Conservation (phyloP, 2,329 filamentous ascomycete genomes). For the Pezicula radicicola region DNA sequence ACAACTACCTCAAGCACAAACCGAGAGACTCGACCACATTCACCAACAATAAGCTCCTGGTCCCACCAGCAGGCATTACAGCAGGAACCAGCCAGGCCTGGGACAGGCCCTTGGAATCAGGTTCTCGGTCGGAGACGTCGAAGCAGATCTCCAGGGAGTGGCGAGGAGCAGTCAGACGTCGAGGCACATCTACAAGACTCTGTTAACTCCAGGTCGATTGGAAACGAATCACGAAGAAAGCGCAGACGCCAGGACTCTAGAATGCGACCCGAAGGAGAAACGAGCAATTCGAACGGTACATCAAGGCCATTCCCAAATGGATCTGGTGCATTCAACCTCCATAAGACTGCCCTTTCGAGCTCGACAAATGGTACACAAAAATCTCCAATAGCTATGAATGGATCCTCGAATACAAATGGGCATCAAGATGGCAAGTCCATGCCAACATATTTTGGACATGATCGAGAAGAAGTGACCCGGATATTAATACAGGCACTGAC, state of each 20-base stretch:
- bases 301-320: constrained; percentile 56
- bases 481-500: constrained; percentile 87
- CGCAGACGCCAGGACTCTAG: constrained; percentile 53
- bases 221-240: constrained; percentile 44
- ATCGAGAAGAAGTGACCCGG: constrained; percentile 88
- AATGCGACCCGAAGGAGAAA: constrained; percentile 62
- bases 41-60: constrained; percentile 3
- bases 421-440: constrained; percentile 16
- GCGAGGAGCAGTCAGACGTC: constrained; percentile 33
- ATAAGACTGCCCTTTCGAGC: constrained; percentile 36
- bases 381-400: constrained; percentile 47
- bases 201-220: constrained; percentile 10
- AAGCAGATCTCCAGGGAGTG: constrained; percentile 31
- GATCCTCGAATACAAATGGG: constrained; percentile 39
- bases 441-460: constrained; percentile 72
- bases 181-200: constrained; percentile 22
- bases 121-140: constrained; percentile 56
- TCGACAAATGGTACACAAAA: constrained; percentile 47
- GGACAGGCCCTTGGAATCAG: constrained; percentile 29
- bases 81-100: constrained; percentile 33
- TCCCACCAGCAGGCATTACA: constrained; percentile 16
- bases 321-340: constrained; percentile 38
- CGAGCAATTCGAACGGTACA: constrained; percentile 50
- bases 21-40: constrained; percentile 19
- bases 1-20: constrained; percentile 40